These are phyloP conservation scores for Globisporangium canariense DNA, from an alignment of 352 stramenopile species.

Conservation along the genomic window DNA sequence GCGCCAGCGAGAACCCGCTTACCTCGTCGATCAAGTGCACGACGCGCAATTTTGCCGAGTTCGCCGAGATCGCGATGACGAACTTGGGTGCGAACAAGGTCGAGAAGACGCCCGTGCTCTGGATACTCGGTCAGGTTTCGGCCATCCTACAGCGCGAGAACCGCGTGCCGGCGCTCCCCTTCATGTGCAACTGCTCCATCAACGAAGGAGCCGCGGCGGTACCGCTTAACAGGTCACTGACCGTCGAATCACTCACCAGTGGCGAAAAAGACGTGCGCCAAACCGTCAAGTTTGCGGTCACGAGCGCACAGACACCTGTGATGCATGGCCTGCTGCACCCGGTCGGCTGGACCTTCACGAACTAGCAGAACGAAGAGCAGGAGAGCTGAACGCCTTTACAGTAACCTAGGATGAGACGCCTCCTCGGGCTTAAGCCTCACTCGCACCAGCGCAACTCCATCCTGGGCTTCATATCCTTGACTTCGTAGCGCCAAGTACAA, in stretches of 20 bases:
- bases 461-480: neutral
- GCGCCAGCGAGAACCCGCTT: constrained; percentile 18
- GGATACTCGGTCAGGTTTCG: constrained; percentile 47
- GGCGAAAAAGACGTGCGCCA: constrained; percentile 8
- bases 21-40: constrained; percentile 39
- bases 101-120: constrained; percentile 45
- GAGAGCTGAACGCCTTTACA: neutral
- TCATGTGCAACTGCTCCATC: constrained; percentile 54
- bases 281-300: constrained; percentile 16
- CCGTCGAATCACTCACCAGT: constrained; percentile 30
- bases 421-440: neutral
- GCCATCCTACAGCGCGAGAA: constrained; percentile 43
- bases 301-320: constrained; percentile 3
- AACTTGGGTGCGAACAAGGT: constrained; percentile 27
- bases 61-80: constrained; percentile 50
- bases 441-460: neutral
- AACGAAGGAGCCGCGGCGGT: constrained; percentile 29
- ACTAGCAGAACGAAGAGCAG: neutral
- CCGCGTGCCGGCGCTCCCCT: constrained; percentile 43
- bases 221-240: constrained; percentile 29
- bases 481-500: too few species aligned
- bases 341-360: constrained; percentile 19
- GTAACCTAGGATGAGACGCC: neutral
- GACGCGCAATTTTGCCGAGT: constrained; percentile 45
- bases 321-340: constrained; percentile 19